Conservation (phyloP, 2,329 filamentous ascomycete species). For the Hypoxylon sp. region DNA sequence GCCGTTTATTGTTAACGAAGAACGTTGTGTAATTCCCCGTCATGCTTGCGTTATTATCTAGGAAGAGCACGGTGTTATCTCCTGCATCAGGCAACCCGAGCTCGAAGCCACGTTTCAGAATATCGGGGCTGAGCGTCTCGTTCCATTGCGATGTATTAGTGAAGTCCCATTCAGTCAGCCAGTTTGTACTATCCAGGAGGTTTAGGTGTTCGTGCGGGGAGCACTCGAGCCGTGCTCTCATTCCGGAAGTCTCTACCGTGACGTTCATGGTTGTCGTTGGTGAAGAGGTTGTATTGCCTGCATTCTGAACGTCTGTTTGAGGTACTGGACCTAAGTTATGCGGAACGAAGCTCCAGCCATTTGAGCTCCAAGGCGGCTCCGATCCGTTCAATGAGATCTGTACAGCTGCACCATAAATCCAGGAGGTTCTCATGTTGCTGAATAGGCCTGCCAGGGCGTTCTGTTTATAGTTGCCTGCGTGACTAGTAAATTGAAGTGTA, state of each 20-base stretch:
- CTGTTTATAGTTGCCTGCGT: conserved; percentile 21
- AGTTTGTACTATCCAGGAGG: conserved; percentile 11
- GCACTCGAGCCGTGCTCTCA: conserved; percentile 35
- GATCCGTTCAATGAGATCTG: conserved; percentile 33
- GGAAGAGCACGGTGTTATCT: conserved; percentile 14
- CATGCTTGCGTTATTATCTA: conserved; percentile 10
- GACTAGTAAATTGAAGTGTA: conserved; percentile 10
- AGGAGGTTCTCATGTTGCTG: conserved; percentile 33
- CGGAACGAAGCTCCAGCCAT: conserved; percentile 38
- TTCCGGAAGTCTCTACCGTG: conserved; percentile 27
- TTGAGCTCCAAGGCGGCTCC: conserved; percentile 33
- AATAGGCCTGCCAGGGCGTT: conserved; percentile 15
- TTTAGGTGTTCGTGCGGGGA: conserved; percentile 25
- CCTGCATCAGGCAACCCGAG: conserved; percentile 16
- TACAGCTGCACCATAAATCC: conserved; percentile 36
- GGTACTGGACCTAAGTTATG: conserved; percentile 4
- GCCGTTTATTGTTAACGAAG: conserved; percentile 26
- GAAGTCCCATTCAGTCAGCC: conserved; percentile 38
- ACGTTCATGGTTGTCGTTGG: conserved; percentile 9
- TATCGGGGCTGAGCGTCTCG: conserved; percentile 4
- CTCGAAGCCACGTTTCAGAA: conserved; percentile 28
- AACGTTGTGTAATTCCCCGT: conserved; percentile 26
- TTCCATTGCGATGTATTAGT: conserved; percentile 25
- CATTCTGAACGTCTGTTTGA: conserved; percentile 7
- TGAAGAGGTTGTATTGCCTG: conserved; percentile 16